Base-by-base conservation (phyloP, 805 yeast species). In the Kluyveromyces wickerhamii region DNA sequence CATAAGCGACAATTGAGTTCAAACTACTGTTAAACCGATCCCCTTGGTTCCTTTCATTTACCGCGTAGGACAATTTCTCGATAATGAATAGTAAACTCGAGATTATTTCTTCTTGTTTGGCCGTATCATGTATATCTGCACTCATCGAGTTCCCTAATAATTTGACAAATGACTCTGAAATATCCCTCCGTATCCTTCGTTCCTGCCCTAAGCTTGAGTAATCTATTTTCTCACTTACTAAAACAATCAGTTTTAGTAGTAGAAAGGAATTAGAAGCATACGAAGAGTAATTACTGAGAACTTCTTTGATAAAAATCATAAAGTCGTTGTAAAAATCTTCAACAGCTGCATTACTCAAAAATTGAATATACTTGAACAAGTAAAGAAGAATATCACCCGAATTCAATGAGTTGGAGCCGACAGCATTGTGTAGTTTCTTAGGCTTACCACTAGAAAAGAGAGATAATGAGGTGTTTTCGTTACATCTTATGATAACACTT, bases 281-380 rank as follows among this genome's bases (percentile, higher is more conserved):
- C 4, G 60, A 46, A 5, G 62, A 46, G 12, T 69, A 56, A 43
- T 74, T 72, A 3, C 69, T 54, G 20, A 67, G 44, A 0, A 76
- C 70, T 4, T 77, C 86, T 42, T 68, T 77, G 44, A 84, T 62
- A 43, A 83, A 87, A 2, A 54, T 52, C 17, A 73, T 60, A 21
- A 79, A 61, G 15, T 69, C 71, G 7, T 56, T 54, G 78, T 87
- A 89, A 13, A 87, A 69, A 38, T 89, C 97, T 39, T 81, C 87
- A 32, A 86, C 63, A 0, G 84, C 75, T 46, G 86, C 94, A 41
- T 69, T 70, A 43, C 83, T 94, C 25, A 88, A 60, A 0, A 87
- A 69, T 4, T 60, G 60, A 15, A 79, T 60, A 52, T 89, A 92
- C 0, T 60, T 62, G 6, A 75, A 65, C 38, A 87, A 55, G 49